Evolutionary conservation across 768 basidiomycete genomes (phyloP).

Genomic region (Lactifluus volemus): DNA sequence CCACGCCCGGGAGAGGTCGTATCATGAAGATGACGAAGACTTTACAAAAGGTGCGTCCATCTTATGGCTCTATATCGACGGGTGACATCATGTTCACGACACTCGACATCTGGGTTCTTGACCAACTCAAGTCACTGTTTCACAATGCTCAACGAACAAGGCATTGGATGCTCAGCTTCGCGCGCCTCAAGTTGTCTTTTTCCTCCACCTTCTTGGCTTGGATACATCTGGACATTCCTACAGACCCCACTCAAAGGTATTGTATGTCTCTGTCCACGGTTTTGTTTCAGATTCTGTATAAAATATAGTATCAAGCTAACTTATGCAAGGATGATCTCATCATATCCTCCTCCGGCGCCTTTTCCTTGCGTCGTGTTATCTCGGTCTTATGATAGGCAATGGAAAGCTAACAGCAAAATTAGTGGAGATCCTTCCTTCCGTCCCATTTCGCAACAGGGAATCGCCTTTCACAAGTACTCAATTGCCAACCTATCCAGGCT

Average conservation of each 20-base stretch:
- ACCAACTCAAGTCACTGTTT: no score
- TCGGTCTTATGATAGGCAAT: background rate
- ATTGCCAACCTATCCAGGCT: no score
- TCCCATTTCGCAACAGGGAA: no score
- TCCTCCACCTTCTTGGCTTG: conserved; percentile 74
- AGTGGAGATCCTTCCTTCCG: no score
- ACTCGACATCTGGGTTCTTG: no score
- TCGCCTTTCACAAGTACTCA: no score
- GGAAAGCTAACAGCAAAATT: no score
- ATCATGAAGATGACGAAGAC: conserved; percentile 71
- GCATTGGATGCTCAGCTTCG: conserved; percentile 43
- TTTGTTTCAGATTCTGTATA: background rate
- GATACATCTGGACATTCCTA: conserved; percentile 87
- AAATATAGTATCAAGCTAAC: background rate
- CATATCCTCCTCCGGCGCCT: background rate
- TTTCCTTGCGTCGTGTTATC: background rate
- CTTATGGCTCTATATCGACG: background rate
- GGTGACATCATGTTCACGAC: conserved; percentile 28
- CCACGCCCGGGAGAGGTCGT: conserved; percentile 61
- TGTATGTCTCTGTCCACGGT: background rate
- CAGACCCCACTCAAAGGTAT: conserved; percentile 43
- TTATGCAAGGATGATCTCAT: background rate
- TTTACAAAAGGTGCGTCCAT: conserved; percentile 63
- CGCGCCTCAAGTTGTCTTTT: conserved; percentile 60
- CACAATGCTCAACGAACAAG: conserved; percentile 25